Evolutionary conservation across 768 basidiomycete genomes (phyloP), one percentile per base, ranked within the genome.

Genomic region (Agaricus blazei): DNA sequence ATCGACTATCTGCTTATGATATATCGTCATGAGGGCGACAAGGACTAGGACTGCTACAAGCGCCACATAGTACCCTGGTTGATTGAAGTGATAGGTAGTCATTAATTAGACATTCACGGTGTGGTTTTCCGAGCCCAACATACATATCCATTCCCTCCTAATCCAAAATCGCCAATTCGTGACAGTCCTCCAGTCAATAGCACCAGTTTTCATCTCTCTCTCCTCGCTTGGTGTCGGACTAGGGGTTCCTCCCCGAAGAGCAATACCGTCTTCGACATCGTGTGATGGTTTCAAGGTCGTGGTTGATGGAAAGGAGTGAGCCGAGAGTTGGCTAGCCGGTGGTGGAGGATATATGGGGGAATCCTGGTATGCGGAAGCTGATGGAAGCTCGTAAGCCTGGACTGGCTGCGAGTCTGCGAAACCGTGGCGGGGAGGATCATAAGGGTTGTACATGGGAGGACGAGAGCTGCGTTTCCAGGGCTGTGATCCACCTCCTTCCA

Each of bases 1-100:
- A 9, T 77, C 52, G 3, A 93, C 85, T 59, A 94, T 91, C 74
- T 87, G 77, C 54, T 76, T 75, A 63, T 92, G 84, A 62, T 81
- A 88, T 9, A 88, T 65, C 8, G 77, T 73, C 48, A 87, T 73
- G 53, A 90, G 77, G 2, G 71, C 72, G 11, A 76, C 72, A 24
- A 87, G 19, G 51, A 77, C 71, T 34, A 81, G 48, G 51, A 82
- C 68, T 31, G 88, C 49, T 46, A 76, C 58, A 2, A 74, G 56
- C n/a, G 71, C 64, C 7, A 85, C 68, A 54, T 84, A 85, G 61
- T 79, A 82, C 68, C 75, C 78, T 80, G 46, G 42, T 44, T 52
- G 28, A 54, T 11, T 44, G 15, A 19, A 14, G 24, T 15, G 0
- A 7, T 14, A 27, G 37, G 38, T 38, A 1, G 29, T 48, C 15